These are phyloP conservation scores for Phanerodontia chrysosporium DNA, from an alignment of 768 basidiomycete genomes.

Conservation along the genomic window DNA sequence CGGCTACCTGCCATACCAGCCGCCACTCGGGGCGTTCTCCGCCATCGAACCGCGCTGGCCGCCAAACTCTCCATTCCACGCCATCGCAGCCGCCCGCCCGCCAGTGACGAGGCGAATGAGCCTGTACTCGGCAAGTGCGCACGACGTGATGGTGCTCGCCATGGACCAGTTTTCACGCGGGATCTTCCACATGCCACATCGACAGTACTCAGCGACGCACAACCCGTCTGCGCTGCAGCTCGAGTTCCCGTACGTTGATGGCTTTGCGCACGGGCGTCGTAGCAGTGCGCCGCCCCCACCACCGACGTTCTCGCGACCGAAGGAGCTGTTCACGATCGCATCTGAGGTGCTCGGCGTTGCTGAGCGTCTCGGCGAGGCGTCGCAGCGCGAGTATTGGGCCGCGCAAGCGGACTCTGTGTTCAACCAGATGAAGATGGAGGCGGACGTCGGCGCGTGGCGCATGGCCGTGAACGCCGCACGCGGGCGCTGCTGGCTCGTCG, in stretches of 20 bases:
- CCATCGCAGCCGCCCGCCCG: constrained; percentile 44
- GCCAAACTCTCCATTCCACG: constrained; percentile 45
- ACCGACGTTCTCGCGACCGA: constrained; percentile 47
- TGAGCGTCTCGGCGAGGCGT: constrained; percentile 44
- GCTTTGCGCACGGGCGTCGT: background rate
- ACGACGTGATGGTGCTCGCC: constrained; percentile 55
- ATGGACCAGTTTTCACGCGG: constrained; percentile 69
- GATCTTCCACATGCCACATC: constrained; percentile 69
- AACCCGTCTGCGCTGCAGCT: constrained; percentile 12
- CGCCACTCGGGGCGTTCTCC: background rate
- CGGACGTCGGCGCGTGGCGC: constrained; percentile 48
- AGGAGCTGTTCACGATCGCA: constrained; percentile 60
- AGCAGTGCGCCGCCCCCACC: no score
- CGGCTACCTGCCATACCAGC: constrained; percentile 7
- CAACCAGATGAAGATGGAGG: constrained; percentile 61
- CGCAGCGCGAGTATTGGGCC: constrained; percentile 53
- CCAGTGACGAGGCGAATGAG: constrained; percentile 48
- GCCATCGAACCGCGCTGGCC: constrained; percentile 44
- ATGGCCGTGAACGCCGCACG: constrained; percentile 41
- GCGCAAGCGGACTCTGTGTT: constrained; percentile 58
- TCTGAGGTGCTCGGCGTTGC: constrained; percentile 56
- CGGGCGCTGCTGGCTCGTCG: constrained; percentile 52
- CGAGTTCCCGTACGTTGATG: background rate
- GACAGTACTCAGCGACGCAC: constrained; percentile 23
- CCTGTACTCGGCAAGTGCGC: constrained; percentile 35